These are phyloP conservation scores for Hericium coralloides DNA, from an alignment of 768 basidiomycete species.

Conservation along the genomic window DNA sequence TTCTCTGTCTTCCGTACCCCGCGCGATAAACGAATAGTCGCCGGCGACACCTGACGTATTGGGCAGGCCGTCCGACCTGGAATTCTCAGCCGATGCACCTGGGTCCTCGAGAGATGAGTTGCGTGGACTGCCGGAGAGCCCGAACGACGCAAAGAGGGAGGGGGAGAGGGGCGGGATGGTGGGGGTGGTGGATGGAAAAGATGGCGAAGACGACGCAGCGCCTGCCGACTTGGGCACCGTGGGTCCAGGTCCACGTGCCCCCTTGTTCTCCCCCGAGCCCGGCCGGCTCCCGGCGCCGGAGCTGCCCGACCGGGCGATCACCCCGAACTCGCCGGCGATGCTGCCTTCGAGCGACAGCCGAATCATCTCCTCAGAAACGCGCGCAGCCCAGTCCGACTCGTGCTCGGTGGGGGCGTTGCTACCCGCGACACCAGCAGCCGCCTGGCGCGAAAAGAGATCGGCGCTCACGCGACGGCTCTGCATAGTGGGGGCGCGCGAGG, in stretches of 20 bases:
- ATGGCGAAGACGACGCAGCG: constrained; percentile 11
- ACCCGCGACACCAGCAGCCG: constrained; percentile 24
- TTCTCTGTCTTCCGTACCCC: not conserved
- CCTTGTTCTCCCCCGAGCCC: constrained; percentile 2
- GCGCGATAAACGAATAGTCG: not conserved
- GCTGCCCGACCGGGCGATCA: not conserved
- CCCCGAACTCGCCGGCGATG: constrained; percentile 2
- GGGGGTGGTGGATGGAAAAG: constrained; percentile 17
- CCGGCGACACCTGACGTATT: not conserved
- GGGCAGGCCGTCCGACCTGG: not conserved
- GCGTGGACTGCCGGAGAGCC: not conserved
- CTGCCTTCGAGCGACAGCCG: constrained; percentile 34
- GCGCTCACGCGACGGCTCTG: constrained; percentile 39
- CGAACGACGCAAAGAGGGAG: not conserved
- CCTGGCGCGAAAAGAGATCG: constrained; percentile 47
- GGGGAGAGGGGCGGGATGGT: constrained; percentile 8
- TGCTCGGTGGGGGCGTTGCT: constrained; percentile 17
- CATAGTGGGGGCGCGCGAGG: not conserved
- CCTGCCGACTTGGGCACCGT: not conserved
- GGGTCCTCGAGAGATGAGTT: not conserved
- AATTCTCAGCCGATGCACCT: not conserved
- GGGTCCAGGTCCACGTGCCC: constrained; percentile 7
- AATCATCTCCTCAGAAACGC: constrained; percentile 48
- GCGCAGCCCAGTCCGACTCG: constrained; percentile 46
- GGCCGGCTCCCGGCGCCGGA: not conserved